Evolutionary conservation across 805 yeast genomes (phyloP).

Genomic region (Naumovozyma castellii): DNA sequence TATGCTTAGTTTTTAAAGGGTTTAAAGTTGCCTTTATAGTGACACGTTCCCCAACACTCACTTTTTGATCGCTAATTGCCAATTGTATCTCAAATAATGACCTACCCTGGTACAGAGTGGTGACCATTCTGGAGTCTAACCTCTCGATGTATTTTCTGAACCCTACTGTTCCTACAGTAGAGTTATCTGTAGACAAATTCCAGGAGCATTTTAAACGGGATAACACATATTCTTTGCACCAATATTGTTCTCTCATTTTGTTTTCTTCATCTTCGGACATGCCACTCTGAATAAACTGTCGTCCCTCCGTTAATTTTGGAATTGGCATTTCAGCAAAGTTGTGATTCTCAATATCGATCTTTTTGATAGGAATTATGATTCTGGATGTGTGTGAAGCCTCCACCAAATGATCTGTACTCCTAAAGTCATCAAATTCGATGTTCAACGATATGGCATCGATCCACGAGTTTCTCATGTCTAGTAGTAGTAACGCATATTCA

Average conservation of each 20-base stretch:
- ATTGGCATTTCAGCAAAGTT: constrained; percentile 36
- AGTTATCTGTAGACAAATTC: constrained; percentile 28
- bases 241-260: constrained; percentile 56
- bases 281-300: constrained; percentile 52
- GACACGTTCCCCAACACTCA: constrained; percentile 11
- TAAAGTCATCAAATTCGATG: constrained; percentile 28
- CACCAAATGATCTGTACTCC: constrained; percentile 21
- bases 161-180: constrained; percentile 15
- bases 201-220: constrained; percentile 56
- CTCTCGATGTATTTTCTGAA: constrained; percentile 22
- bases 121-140: constrained; percentile 18
- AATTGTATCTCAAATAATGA: constrained; percentile 13
- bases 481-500: constrained; percentile 52
- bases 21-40: constrained; percentile 7
- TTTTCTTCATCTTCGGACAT: constrained; percentile 47
- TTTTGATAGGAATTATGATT: constrained; percentile 58
- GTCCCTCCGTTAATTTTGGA: constrained; percentile 55
- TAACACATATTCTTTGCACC: constrained; percentile 68
- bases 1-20: constrained; percentile 4
- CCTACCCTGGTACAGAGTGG: constrained; percentile 16
- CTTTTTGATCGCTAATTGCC: constrained; percentile 4
- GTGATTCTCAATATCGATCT: constrained; percentile 35
- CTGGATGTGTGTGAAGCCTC: constrained; percentile 44
- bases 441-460: constrained; percentile 39
- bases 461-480: constrained; percentile 83